Base-by-base conservation (phyloP, 805 yeast genomes). In the Hanseniaspora thailandica region DNA sequence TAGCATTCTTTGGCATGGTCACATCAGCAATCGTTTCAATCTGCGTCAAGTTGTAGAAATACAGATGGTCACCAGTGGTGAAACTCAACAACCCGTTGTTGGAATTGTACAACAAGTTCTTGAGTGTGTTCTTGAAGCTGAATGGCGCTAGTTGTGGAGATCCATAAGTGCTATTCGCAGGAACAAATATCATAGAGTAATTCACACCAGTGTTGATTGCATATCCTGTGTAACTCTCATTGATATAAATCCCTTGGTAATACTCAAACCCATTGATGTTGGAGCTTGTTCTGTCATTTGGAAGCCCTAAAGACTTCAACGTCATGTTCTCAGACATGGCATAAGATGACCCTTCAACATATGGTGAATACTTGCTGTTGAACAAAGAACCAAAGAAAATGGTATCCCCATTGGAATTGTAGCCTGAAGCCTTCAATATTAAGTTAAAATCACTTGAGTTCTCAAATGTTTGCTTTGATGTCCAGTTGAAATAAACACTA, bases 221-320 rank as follows among this genome's bases (percentile, higher is more conserved):
- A 47, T 84, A 65, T 0, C 76, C 75, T 39, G 80, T 67, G 10
- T 74, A 56, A 0, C 80, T 63, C 12, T 69, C 68, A 62, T 84
- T 82, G 45, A 73, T 59, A 56, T 64, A 73, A 1, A 65, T 57
- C 13, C 76, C 80, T 49, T 63, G 57, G 47, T 63, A 67, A 8
- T 62, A 60, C 8, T 40, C 47, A 17, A 55, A 44, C 8, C 57
- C 45, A 33, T 55, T 52, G 1, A 31, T 7, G 15, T 45, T 47
- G 59, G 58, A 2, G 59, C 60, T 52, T 57, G 30, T 23, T 12
- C 7, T 31, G 12, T 43, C 36, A 34, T 54, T 45, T 3, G 56
- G 51, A 30, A 55, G 52, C 2, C 57, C 19, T 15, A 64, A 41
- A 6, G 49, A 30, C 4, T 60, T 59, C 25, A 62, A 58, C 35